Evolutionary conservation across 73 alveolate genomes (phyloP), one percentile per base, ranked within the genome.

Genomic region (Strombidium stylifer): DNA sequence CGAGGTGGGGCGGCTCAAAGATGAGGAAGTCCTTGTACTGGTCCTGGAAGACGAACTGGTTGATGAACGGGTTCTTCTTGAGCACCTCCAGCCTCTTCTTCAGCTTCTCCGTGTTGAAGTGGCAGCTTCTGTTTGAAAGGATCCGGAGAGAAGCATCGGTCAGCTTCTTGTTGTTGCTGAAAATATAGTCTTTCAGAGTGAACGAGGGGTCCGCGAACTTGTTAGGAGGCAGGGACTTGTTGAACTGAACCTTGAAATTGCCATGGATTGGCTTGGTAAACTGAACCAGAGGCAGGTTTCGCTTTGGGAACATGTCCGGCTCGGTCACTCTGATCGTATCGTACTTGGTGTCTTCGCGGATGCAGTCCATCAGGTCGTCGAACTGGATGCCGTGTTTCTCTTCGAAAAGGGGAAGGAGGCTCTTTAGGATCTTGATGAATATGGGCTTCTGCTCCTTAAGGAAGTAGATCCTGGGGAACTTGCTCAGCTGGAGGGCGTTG

Each of bases 281-380:
- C 28, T 69, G 39, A 7, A 69, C 39, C 31, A 69, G 30, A 20
- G 83, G 83, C 16, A 7, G 15, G 26, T 11, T 20, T 37, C 15
- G 19, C 15, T 55, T 55, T n/a, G 23, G 47, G 26, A 69, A 40
- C 6, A 55, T n/a, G 27, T 69, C 83, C 6, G 83, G 83, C 54
- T 69, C 83, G 1, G 67, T 42, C 3, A 69, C 60, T 12, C 84
- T 21, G 14, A 57, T 31, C 14, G 72, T 71, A 19, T 71, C 72
- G 42, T 23, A 71, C 19, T 41, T 19, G 10, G 26, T 3, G 31
- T 68, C 82, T 31, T 68, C 68, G 16, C 34, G 11, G 8, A 68
- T 35, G 39, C 47, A 24, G 5, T n/a, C 7, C 12, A 60, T 15
- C 16, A 60, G 27, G 1, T 68, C 48, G 50, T 68, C 82, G 4